Evolutionary conservation across 1,139 yeast species (phyloP).

Genomic region (Debaryomycetaceae sp.): DNA sequence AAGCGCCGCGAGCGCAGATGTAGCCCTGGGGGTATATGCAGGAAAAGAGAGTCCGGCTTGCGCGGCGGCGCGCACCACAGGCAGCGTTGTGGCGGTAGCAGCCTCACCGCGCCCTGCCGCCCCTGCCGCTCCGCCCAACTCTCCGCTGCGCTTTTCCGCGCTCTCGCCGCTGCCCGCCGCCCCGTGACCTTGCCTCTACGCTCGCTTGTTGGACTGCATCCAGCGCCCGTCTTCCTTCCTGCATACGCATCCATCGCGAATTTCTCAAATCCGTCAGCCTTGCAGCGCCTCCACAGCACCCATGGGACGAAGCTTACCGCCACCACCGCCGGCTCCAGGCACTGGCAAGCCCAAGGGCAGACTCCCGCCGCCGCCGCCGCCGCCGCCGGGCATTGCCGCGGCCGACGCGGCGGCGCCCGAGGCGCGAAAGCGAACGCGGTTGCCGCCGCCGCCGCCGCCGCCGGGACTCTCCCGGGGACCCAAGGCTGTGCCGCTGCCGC

Average conservation of each 20-base stretch:
- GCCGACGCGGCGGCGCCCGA: constrained; percentile 6
- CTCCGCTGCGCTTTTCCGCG: too few relatives aligned
- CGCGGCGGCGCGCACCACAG: too few relatives aligned
- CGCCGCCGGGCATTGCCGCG: constrained; percentile 3
- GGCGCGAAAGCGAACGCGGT: constrained; percentile 2
- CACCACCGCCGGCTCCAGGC: constrained; percentile 17
- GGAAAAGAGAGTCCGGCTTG: too few relatives aligned
- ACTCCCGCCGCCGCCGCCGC: constrained; percentile 17
- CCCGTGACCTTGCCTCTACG: too few relatives aligned
- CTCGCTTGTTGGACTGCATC: too few relatives aligned
- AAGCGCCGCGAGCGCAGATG: too few relatives aligned
- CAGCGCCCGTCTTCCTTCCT: too few relatives aligned
- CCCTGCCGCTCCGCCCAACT: too few relatives aligned
- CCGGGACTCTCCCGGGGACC: constrained; percentile 5
- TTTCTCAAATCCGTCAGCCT: constrained; percentile 4
- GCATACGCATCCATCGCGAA: neutral
- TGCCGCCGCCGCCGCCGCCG: constrained; percentile 3
- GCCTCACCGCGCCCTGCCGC: too few relatives aligned
- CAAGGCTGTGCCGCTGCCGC: neutral
- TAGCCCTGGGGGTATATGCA: too few relatives aligned
- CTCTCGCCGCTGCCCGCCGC: too few relatives aligned
- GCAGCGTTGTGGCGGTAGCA: too few relatives aligned
- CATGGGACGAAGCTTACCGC: constrained; percentile 11
- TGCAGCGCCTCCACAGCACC: neutral
- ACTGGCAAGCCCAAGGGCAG: constrained; percentile 10